Evolutionary conservation across 768 basidiomycete genomes (phyloP), one percentile per base, ranked within the genome.

Genomic region (Exsudoporus frostii): DNA sequence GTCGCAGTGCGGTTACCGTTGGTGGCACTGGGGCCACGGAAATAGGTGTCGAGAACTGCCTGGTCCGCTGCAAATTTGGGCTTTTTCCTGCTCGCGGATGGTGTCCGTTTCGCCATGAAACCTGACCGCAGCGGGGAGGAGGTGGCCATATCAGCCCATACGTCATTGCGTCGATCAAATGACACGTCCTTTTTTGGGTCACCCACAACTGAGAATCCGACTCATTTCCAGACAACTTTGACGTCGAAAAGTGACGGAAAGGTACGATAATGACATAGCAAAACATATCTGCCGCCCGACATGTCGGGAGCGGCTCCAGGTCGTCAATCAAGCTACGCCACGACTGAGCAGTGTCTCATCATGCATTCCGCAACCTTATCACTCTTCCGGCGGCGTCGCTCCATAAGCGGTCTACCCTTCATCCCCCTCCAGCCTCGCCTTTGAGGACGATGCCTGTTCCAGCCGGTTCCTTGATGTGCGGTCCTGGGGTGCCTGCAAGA

Each of bases 151-250:
- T 53, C 45, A 54, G 34, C 37, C 7, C 27, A 53, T 67, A 65
- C 64, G 64, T 65, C 64, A 65, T 58, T 11, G 42, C 56, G 64
- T 67, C 64, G 64, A 65, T 65, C 64, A 58, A 34, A 55, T 14
- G 25, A 19, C 7, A 4, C 14, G 38, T 33, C 63, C 65, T 55
- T 65, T 47, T 64, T 67, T 56, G 30, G 64, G 59, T 61, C 33
- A 30, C n/a, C n/a, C n/a, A n/a, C n/a, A 46, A 29, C 40, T 43
- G 37, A 46, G 50, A 46, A 45, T 33, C 22, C 32, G 33, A 19
- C 32, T 38, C 45, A 33, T 41, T 42, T 51, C 38, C 44, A 50
- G 41, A 9, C 3, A 27, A 27, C 27, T 27, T 25, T n/a, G n/a
- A n/a, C n/a, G 25, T 7, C 25, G 25, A 25, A 37, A 9, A n/a